These are phyloP conservation scores for Lecanosticta acicola DNA, from an alignment of 2,329 filamentous ascomycete species.

Conservation along the genomic window DNA sequence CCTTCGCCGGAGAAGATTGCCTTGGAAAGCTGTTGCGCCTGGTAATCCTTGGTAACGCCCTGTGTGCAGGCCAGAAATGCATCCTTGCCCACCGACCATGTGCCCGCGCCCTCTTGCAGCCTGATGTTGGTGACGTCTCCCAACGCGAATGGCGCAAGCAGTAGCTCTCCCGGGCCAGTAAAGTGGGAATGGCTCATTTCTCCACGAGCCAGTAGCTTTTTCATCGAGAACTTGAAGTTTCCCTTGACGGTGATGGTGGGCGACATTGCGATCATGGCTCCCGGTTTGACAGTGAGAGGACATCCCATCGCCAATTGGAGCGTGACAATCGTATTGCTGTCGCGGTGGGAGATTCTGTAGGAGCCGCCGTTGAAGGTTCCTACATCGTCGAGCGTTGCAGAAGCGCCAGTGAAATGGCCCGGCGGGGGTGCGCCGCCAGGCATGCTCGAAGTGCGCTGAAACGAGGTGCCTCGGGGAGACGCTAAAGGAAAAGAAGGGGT, in stretches of 20 bases:
- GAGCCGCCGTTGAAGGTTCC: constrained; percentile 97
- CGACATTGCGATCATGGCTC: constrained; percentile 93
- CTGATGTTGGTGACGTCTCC: constrained; percentile 82
- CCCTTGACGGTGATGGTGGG: constrained; percentile 80
- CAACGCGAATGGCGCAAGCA: constrained; percentile 72
- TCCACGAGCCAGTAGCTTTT: constrained; percentile 80
- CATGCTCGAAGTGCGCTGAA: constrained; percentile 29
- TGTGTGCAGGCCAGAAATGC: constrained; percentile 80
- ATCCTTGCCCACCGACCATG: constrained; percentile 83
- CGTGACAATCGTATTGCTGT: constrained; percentile 84
- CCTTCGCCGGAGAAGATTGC: constrained; percentile 93
- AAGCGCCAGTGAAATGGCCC: constrained; percentile 59
- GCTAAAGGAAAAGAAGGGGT: constrained; percentile 13
- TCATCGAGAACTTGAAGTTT: constrained; percentile 75
- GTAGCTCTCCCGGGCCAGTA: constrained; percentile 83
- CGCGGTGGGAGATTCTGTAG: constrained; percentile 86
- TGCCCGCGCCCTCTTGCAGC: constrained; percentile 57
- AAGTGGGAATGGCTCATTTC: constrained; percentile 74
- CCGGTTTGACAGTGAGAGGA: constrained; percentile 73
- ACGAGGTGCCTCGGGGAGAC: constrained; percentile 20
- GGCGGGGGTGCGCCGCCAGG: constrained; percentile 39
- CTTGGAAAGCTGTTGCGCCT: constrained; percentile 75
- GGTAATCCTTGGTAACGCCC: constrained; percentile 81
- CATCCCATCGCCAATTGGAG: constrained; percentile 85
- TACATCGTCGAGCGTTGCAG: constrained; percentile 65